Conservation (phyloP, 106 monocot species). For the Allium cepa region DNA sequence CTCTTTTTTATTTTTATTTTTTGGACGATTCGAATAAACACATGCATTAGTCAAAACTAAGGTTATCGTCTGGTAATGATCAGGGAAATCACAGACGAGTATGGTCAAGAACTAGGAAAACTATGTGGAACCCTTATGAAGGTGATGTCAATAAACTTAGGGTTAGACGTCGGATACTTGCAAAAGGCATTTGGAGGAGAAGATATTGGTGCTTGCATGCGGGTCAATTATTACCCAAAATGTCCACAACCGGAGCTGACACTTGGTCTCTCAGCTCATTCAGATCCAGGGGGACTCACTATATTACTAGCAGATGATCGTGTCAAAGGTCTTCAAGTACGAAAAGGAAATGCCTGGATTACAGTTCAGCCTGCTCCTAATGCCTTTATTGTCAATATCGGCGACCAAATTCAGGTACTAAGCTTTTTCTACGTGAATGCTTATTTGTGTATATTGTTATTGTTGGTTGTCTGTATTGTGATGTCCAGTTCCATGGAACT, state of each 20-base stretch:
- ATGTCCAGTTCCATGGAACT: too few relatives aligned
- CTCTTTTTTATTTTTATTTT: too few relatives aligned
- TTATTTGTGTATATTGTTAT: not conserved
- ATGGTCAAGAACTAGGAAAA: conserved; percentile 22
- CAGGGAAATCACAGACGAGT: conserved; percentile 30
- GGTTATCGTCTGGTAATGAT: too few relatives aligned
- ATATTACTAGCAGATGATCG: conserved; percentile 34
- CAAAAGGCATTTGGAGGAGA: conserved; percentile 25
- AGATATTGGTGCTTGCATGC: conserved; percentile 16
- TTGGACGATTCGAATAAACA: too few relatives aligned
- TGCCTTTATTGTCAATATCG: conserved; percentile 47
- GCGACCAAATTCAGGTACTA: conserved; percentile 50
- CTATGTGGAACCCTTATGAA: conserved; percentile 23
- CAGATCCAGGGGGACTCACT: conserved; percentile 42
- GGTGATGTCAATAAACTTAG: conserved; percentile 24
- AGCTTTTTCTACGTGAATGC: not conserved
- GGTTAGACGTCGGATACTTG: conserved; percentile 12
- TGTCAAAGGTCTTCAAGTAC: conserved; percentile 39
- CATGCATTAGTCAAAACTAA: too few relatives aligned
- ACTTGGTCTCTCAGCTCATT: conserved; percentile 46
- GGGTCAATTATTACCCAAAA: conserved; percentile 45
- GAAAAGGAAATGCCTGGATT: conserved; percentile 25
- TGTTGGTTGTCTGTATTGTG: too few relatives aligned
- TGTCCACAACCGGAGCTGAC: conserved; percentile 56
- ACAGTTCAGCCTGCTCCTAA: conserved; percentile 23